Evolutionary conservation across 768 basidiomycete genomes (phyloP), one percentile per base, ranked within the genome.

Genomic region (Xerocomellus intermedius): DNA sequence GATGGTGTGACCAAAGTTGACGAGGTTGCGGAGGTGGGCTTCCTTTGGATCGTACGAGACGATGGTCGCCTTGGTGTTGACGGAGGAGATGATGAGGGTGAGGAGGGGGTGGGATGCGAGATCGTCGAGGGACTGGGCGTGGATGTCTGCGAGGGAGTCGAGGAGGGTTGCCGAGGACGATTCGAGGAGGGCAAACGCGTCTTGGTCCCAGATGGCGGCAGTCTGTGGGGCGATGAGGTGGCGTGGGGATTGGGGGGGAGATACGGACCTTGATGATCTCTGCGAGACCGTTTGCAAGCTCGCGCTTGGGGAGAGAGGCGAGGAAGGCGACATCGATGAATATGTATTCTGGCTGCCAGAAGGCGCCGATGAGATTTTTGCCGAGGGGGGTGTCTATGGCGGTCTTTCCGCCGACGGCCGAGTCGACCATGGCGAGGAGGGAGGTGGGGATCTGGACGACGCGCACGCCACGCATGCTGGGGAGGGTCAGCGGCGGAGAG

Each of bases 211-310:
- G 65, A 98, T 98, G n/a, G 95, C 97, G 6, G 97, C 96, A 24
- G 97, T 99, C 96, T 96, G 67, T 8, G 48, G 16, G 39, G 14
- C 22, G 19, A 26, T 61, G 30, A 65, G 55, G 19, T 14, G 3
- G 1, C 5, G 51, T 8, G 37, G 57, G 0, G 39, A 55, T 42
- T 37, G 32, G n/a, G 33, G 33, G 48, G 42, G 30, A 10, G 36
- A 21, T 12, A 70, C 78, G 56, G 52, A 92, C 94, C 83, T 99
- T 99, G 68, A 98, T 86, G 4, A 98, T 89, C 71, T 99, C 96
- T 1, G 97, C 96, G 89, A 99, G 96, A 36, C 97, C 96, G 65
- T 98, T 98, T n/a, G 92, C 90, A 58, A 98, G 93, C 70, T 98
- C 97, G 50, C 96, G 80, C 32, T 84, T 73, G 0, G 95, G 95